Conservation (phyloP, 495 filamentous ascomycete species). For the Daldinia concentrica region DNA sequence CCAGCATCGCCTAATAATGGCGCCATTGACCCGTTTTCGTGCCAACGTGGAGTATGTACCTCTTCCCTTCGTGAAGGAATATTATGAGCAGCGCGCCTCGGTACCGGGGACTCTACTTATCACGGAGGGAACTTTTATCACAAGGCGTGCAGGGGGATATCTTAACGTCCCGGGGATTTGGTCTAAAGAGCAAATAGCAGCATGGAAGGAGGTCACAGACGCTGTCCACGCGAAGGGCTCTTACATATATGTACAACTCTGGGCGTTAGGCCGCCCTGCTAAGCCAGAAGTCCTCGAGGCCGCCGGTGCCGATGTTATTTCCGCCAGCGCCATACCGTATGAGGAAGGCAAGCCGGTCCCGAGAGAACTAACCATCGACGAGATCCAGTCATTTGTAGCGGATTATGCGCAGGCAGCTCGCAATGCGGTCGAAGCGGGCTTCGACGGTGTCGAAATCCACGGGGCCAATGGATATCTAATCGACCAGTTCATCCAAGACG, state of each 20-base stretch:
- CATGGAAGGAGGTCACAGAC: slow-evolving; percentile 67
- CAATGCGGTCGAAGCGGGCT: slow-evolving; percentile 70
- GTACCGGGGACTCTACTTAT: slow-evolving; percentile 68
- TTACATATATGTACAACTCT: slow-evolving; percentile 69
- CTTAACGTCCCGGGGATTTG: slow-evolving; percentile 67
- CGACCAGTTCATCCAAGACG: slow-evolving; percentile 75
- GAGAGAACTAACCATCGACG: slow-evolving; percentile 59
- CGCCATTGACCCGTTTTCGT: slow-evolving; percentile 60
- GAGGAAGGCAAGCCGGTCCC: slow-evolving; percentile 55
- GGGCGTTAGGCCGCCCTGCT: slow-evolving; percentile 54
- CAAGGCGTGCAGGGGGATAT: slow-evolving; percentile 44
- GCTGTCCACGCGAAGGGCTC: slow-evolving; percentile 69
- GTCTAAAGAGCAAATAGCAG: slow-evolving; percentile 61
- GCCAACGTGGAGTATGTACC: slow-evolving; percentile 56
- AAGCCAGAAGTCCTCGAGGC: slow-evolving; percentile 47
- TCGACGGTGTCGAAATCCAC: slow-evolving; percentile 80
- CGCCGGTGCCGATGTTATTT: slow-evolving; percentile 51
- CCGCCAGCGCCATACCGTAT: slow-evolving; percentile 58
- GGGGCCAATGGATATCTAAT: slow-evolving; percentile 76
- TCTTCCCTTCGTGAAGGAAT: slow-evolving; percentile 56
- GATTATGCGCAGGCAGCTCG: slow-evolving; percentile 66
- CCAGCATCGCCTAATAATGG: slow-evolving; percentile 55
- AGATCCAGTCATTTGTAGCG: slow-evolving; percentile 61
- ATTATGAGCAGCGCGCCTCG: slow-evolving; percentile 68
- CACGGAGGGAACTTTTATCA: slow-evolving; percentile 66